phyloP scores from a whole-genome alignment of 2,329 filamentous ascomycete species.

The Arthrobotrys sphaeroides region DNA sequence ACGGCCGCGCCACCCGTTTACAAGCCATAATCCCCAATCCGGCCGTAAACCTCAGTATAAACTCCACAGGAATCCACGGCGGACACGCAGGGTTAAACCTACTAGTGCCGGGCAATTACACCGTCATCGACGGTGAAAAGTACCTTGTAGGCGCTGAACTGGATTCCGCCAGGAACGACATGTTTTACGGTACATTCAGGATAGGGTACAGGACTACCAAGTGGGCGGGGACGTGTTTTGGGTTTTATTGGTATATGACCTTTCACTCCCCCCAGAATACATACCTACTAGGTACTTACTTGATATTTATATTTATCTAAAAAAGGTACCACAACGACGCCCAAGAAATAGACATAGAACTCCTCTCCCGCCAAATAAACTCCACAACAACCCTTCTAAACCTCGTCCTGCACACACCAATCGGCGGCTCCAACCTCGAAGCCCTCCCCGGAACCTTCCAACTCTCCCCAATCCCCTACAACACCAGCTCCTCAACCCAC shows the following conservation, averaged over 20 bases:
- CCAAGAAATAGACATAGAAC: slow-evolving; percentile 83
- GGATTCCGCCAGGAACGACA: slow-evolving; percentile 69
- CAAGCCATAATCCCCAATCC: slow-evolving; percentile 69
- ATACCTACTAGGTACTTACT: too few relatives aligned
- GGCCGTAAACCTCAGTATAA: slow-evolving; percentile 62
- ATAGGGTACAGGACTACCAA: slow-evolving; percentile 72
- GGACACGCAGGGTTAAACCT: slow-evolving; percentile 68
- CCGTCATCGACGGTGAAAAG: slow-evolving; percentile 62
- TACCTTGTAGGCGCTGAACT: slow-evolving; percentile 73
- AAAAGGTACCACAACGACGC: slow-evolving; percentile 78
- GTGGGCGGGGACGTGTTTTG: slow-evolving; percentile 74
- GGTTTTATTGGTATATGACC: slow-evolving; percentile 73
- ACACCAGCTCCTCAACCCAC: slow-evolving; percentile 73
- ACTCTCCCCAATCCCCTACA: slow-evolving; percentile 71
- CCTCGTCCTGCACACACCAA: slow-evolving; percentile 76
- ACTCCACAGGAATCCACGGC: slow-evolving; percentile 64
- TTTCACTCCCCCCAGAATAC: too few relatives aligned
- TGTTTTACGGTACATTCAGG: slow-evolving; percentile 76
- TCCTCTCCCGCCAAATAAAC: slow-evolving; percentile 74
- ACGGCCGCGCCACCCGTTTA: slow-evolving; percentile 71
- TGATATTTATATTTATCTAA: too few relatives aligned
- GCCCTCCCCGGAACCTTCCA: slow-evolving; percentile 71
- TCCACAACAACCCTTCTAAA: slow-evolving; percentile 68
- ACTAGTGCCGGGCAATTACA: slow-evolving; percentile 63
- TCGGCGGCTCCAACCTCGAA: slow-evolving; percentile 69